Evolutionary conservation across 371 early-diverging fungal genomes (phyloP).

Genomic region (Apophysomyces variabilis): DNA sequence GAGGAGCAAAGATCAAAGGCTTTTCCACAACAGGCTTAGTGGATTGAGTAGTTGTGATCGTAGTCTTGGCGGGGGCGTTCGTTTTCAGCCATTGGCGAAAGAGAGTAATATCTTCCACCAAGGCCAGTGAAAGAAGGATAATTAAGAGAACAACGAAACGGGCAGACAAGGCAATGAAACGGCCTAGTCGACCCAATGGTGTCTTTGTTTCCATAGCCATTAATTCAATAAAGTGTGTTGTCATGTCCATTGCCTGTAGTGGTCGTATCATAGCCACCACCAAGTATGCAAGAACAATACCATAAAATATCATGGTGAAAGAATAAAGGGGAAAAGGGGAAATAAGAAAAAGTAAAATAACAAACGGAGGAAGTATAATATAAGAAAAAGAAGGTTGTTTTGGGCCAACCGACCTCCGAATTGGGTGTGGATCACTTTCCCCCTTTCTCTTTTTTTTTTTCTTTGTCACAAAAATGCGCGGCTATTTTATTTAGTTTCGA

Average conservation of each 20-base stretch:
- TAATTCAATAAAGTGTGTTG: background rate
- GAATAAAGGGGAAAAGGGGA: background rate
- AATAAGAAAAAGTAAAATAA: background rate
- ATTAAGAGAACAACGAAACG: background rate
- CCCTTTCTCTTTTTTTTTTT: background rate
- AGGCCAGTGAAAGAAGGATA: background rate
- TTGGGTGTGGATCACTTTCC: background rate
- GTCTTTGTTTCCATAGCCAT: background rate
- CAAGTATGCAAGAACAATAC: conserved; percentile 1
- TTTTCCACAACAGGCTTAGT: background rate
- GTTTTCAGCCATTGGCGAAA: background rate
- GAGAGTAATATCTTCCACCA: background rate
- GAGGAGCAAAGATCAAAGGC: background rate
- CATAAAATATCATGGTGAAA: conserved; percentile 6
- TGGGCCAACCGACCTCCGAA: background rate
- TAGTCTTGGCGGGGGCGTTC: background rate
- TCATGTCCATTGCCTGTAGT: background rate
- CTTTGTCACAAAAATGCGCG: too few species aligned
- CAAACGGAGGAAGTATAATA: background rate
- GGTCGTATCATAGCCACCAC: conserved; percentile 1
- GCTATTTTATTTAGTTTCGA: too few species aligned
- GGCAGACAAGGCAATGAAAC: background rate
- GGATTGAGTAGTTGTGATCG: too few species aligned
- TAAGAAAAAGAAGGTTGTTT: background rate
- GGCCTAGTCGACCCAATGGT: background rate